These are phyloP conservation scores for Prunus campanulata DNA, from an alignment of 306 rosid genomes.

Conservation along the genomic window DNA sequence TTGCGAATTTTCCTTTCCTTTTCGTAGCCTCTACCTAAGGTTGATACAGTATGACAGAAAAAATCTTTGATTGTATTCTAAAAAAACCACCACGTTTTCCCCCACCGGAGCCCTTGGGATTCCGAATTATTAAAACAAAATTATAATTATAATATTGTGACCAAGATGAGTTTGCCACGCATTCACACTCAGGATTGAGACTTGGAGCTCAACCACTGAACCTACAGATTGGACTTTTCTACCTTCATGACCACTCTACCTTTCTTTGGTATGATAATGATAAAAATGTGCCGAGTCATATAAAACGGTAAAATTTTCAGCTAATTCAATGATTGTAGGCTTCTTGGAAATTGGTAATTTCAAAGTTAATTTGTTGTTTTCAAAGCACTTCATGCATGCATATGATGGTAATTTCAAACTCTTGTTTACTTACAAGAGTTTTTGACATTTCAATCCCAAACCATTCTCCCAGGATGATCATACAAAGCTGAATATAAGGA, in stretches of 20 bases:
- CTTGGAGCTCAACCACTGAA: constrained; percentile 5
- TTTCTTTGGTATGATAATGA: background rate
- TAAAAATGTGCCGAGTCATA: background rate
- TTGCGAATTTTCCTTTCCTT: background rate
- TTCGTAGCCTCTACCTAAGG: constrained; percentile 15
- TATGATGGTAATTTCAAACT: background rate
- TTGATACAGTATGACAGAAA: background rate
- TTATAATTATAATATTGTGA: background rate
- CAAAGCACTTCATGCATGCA: no score
- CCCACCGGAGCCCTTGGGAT: background rate
- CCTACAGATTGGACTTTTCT: background rate
- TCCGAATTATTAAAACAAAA: background rate
- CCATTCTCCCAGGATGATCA: background rate
- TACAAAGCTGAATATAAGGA: background rate
- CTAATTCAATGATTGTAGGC: background rate
- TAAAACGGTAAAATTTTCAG: background rate
- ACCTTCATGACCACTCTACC: background rate
- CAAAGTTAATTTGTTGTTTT: background rate
- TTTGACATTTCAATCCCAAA: background rate
- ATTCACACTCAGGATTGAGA: background rate
- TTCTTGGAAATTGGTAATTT: background rate
- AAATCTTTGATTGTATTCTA: background rate
- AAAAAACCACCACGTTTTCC: no score
- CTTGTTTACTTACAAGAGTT: constrained; percentile 1
- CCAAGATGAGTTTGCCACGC: constrained; percentile 1